A percentile compares a stretch with the other conserved stretches of the same genome.
Conservation (phyloP, 805 yeast genomes). For the Teunomyces barrocoloradensis region DNA sequence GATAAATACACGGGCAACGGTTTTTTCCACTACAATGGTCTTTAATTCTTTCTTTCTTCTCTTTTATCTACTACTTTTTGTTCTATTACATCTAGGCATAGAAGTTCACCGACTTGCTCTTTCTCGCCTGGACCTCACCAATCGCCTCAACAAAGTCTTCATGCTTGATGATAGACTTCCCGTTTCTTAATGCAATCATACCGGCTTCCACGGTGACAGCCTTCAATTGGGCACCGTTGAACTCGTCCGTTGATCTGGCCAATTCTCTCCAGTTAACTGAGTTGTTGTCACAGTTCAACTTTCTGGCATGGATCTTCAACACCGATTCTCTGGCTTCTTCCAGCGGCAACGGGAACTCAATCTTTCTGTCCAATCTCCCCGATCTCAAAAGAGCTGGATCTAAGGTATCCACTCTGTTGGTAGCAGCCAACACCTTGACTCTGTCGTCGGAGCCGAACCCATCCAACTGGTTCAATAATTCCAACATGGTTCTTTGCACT, state of each 20-base stretch:
- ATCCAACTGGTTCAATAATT: constrained; percentile 56
- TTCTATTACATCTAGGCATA: constrained; percentile 59
- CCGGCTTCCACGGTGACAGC: constrained; percentile 99
- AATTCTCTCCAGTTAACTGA: constrained; percentile 97
- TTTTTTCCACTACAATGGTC: not conserved
- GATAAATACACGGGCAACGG: not conserved
- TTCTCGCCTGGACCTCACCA: constrained; percentile 97
- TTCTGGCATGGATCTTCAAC: constrained; percentile 94
- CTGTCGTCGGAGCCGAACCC: constrained; percentile 97
- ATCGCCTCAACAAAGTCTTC: constrained; percentile 98
- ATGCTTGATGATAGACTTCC: constrained; percentile 86
- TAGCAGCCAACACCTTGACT: constrained; percentile 96
- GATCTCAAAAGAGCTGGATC: constrained; percentile 98
- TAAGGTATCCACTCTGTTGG: constrained; percentile 97
- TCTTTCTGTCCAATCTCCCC: constrained; percentile 96
- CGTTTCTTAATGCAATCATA: constrained; percentile 97
- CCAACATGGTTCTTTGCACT: constrained; percentile 50
- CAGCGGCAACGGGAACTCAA: constrained; percentile 95
- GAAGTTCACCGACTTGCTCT: constrained; percentile 90
- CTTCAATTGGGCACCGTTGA: constrained; percentile 97
- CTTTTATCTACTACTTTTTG: not conserved
- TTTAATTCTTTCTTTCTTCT: not conserved
- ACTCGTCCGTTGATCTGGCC: constrained; percentile 97
- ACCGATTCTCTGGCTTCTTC: constrained; percentile 98
- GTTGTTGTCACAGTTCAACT: constrained; percentile 83